A percentile compares a stretch with the other conserved stretches of the same genome.
Evolutionary conservation across 169 alveolate genomes (phyloP).

Genomic region (Plasmodium gonderi): DNA sequence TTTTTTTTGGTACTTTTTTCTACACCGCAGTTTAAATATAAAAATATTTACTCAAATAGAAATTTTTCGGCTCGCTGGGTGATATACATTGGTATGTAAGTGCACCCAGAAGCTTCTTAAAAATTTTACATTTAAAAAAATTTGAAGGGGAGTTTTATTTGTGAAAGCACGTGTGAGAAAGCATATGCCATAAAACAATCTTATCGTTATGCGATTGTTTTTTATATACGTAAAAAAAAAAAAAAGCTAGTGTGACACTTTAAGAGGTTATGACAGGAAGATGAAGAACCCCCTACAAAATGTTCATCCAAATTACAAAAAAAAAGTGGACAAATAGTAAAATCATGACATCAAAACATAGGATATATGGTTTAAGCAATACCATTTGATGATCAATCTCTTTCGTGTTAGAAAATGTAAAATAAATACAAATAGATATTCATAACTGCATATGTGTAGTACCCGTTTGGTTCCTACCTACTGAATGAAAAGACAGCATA

Average conservation of each 20-base stretch:
- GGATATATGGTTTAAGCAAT: not conserved
- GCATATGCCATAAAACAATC: not conserved
- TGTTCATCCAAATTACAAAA: constrained; percentile 6
- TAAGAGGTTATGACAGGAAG: not conserved
- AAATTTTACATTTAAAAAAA: not conserved
- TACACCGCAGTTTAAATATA: constrained; percentile 33
- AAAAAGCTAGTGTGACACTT: not conserved
- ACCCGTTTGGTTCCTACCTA: not conserved
- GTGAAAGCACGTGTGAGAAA: not conserved
- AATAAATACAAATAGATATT: not conserved
- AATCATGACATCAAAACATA: not conserved
- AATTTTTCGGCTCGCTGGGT: not conserved
- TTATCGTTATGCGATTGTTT: constrained; percentile 1
- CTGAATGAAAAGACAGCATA: constrained; percentile 46
- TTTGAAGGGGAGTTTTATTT: too few species aligned
- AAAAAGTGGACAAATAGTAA: not conserved
- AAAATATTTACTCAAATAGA: constrained; percentile 35
- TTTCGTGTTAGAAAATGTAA: not conserved
- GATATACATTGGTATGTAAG: not conserved
- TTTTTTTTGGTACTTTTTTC: not conserved
- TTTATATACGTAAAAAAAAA: not conserved
- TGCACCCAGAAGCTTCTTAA: not conserved
- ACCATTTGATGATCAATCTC: too few species aligned
- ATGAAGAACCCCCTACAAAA: not conserved
- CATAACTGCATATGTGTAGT: not conserved